These are phyloP conservation scores for Populus simonii DNA, from an alignment of 345 rosid species.

Conservation along the genomic window DNA sequence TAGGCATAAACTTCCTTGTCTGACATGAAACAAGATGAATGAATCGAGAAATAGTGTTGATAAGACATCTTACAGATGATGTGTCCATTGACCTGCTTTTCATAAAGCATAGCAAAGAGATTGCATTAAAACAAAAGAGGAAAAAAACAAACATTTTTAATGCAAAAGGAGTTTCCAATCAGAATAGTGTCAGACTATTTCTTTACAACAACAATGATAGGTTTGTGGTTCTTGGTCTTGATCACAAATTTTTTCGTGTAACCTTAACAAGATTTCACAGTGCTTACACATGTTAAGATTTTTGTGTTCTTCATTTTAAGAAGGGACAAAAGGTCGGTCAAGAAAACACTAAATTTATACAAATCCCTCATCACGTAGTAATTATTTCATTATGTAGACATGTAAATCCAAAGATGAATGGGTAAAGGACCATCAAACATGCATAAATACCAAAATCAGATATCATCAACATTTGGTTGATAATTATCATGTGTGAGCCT, in stretches of 20 bases:
- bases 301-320: background rate
- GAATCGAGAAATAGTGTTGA: conserved; percentile 82
- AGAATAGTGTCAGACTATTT: background rate
- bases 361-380: background rate
- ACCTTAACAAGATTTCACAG: background rate
- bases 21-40: conserved; percentile 83
- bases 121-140: background rate
- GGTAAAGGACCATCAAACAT: background rate
- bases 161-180: background rate
- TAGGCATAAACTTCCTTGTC: conserved; percentile 45
- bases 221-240: conserved; percentile 3
- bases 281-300: background rate
- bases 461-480: background rate
- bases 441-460: background rate
- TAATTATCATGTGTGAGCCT: background rate
- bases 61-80: conserved; percentile 53
- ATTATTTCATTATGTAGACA: background rate
- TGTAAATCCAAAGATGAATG: background rate
- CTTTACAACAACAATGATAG: background rate
- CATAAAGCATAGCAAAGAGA: conserved; percentile 2
- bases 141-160: background rate
- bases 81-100: conserved; percentile 63
- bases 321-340: background rate
- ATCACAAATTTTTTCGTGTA: conserved; percentile 1
- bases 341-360: background rate